Percentiles rank a stretch among this genome's conserved stretches.
Conservation (phyloP, 345 rosid species). For the Geranium brycei region DNA sequence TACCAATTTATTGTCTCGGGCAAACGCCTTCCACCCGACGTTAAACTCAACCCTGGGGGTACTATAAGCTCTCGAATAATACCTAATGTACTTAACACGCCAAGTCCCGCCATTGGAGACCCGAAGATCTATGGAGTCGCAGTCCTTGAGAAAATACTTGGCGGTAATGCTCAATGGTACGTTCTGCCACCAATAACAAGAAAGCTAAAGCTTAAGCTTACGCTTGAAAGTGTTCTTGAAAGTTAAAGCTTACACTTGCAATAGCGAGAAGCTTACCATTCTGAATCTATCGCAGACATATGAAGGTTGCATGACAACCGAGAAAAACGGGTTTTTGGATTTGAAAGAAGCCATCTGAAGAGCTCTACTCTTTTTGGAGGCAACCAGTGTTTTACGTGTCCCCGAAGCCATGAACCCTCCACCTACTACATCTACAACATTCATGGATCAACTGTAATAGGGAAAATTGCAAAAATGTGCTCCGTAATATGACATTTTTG, state of each 20-base stretch:
- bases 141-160: not conserved
- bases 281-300: not conserved
- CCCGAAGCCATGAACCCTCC: not conserved
- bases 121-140: not conserved
- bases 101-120: not conserved
- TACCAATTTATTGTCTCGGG: not conserved
- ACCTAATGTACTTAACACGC: not conserved
- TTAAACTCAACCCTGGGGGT: not conserved
- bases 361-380: slow-evolving; percentile 6
- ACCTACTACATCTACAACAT: not conserved
- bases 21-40: slow-evolving; percentile 4
- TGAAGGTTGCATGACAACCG: slow-evolving; percentile 13
- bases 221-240: too few relatives aligned
- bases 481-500: too few relatives aligned
- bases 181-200: not conserved
- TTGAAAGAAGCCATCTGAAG: slow-evolving; percentile 14
- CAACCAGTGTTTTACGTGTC: not conserved
- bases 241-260: not conserved
- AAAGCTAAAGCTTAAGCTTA: too few relatives aligned
- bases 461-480: too few relatives aligned
- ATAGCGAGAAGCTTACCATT: slow-evolving; percentile 3
- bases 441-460: too few relatives aligned
- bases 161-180: not conserved
- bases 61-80: not conserved
- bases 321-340: slow-evolving; percentile 15